Evolutionary conservation across 2,329 filamentous ascomycete genomes (phyloP).

Genomic region (Monosporascus ibericus): DNA sequence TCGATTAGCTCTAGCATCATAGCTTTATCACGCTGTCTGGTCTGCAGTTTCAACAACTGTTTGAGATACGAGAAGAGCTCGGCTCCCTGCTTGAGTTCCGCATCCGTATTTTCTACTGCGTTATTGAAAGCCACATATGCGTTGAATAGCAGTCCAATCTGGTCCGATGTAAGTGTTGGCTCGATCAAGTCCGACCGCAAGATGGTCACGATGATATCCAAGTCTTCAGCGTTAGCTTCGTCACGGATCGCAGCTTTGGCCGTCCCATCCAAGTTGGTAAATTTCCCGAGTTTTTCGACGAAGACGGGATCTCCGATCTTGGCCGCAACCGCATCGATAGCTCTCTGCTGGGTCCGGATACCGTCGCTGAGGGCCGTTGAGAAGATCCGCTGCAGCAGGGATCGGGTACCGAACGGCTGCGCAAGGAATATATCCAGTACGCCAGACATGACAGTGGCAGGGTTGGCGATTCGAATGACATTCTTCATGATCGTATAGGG

Average conservation of each 20-base stretch:
- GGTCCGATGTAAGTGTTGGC: conserved; percentile 64
- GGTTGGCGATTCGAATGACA: conserved; percentile 92
- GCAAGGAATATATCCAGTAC: conserved; percentile 93
- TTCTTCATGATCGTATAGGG: conserved; percentile 94
- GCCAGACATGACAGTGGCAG: conserved; percentile 93
- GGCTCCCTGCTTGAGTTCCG: conserved; percentile 81
- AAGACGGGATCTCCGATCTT: conserved; percentile 81
- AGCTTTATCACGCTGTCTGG: conserved; percentile 84
- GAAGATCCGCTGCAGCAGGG: conserved; percentile 90
- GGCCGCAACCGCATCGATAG: conserved; percentile 68
- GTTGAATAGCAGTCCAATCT: conserved; percentile 84
- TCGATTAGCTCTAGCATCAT: conserved; percentile 97
- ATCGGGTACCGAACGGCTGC: conserved; percentile 86
- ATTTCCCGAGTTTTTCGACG: conserved; percentile 74
- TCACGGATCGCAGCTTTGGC: conserved; percentile 67
- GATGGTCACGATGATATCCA: conserved; percentile 82
- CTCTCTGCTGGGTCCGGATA: conserved; percentile 77
- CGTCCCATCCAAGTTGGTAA: conserved; percentile 67
- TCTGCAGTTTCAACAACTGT: conserved; percentile 87
- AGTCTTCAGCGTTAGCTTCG: conserved; percentile 66
- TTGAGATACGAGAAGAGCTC: conserved; percentile 93
- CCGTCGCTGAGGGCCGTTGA: conserved; percentile 86
- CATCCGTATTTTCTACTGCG: conserved; percentile 84
- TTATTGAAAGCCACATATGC: conserved; percentile 95
- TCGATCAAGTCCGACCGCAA: conserved; percentile 71